Conservation (phyloP, 495 filamentous ascomycete genomes). For the Gamarada debralockiae region DNA sequence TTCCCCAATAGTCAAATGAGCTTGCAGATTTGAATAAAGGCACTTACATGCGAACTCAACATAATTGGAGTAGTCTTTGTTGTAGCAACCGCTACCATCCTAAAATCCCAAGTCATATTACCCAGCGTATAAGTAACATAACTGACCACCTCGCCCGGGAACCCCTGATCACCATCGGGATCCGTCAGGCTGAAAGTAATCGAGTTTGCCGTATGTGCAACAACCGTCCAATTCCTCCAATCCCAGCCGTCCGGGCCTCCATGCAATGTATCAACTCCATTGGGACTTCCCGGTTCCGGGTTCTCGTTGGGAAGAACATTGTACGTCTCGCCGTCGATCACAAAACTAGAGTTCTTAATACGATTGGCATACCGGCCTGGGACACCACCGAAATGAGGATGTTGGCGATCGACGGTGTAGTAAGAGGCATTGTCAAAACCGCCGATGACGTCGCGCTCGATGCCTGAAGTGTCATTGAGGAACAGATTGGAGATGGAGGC, state of each 20-base stretch:
- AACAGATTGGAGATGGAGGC: conserved; percentile 71
- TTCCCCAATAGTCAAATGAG: no score
- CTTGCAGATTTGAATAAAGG: no score
- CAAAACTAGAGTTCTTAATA: conserved; percentile 81
- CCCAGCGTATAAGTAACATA: conserved; percentile 68
- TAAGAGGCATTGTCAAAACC: conserved; percentile 76
- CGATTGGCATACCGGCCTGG: conserved; percentile 82
- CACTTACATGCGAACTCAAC: conserved; percentile 48
- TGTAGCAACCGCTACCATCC: conserved; percentile 49
- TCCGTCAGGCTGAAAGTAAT: conserved; percentile 82
- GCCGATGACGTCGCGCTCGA: conserved; percentile 62
- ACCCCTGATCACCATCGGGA: conserved; percentile 64
- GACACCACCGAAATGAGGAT: conserved; percentile 75
- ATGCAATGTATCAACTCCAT: conserved; percentile 67
- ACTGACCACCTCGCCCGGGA: conserved; percentile 75
- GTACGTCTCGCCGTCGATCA: conserved; percentile 60
- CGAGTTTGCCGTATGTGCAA: conserved; percentile 57
- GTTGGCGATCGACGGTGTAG: conserved; percentile 62
- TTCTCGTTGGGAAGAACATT: conserved; percentile 73
- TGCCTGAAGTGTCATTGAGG: conserved; percentile 66
- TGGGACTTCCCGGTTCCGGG: conserved; percentile 36
- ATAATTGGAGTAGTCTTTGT: conserved; percentile 64
- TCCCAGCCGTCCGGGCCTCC: conserved; percentile 82
- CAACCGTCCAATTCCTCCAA: conserved; percentile 74
- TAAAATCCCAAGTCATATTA: conserved; percentile 48